Conservation (phyloP, 176 grass and related monocot genomes). For the Cenchrus fungigraminus region DNA sequence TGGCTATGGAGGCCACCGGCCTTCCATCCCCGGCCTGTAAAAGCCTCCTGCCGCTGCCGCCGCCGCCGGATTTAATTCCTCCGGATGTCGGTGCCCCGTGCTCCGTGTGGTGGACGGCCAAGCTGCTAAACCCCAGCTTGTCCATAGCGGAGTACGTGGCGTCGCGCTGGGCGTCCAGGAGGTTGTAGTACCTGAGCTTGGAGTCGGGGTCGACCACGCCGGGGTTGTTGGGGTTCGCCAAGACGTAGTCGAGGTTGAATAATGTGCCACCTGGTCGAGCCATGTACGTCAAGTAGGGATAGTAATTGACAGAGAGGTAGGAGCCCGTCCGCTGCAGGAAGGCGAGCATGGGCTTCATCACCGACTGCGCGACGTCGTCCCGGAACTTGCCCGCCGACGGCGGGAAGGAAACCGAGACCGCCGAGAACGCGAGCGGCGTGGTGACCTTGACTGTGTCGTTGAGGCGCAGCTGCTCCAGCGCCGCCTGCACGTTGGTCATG, state of each 20-base stretch:
- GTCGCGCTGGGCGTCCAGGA: slow-evolving; percentile 71
- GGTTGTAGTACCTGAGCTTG: slow-evolving; percentile 48
- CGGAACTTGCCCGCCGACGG: slow-evolving; percentile 47
- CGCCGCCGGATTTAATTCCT: slow-evolving; percentile 12
- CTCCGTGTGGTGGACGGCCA: background rate
- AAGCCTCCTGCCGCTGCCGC: slow-evolving; percentile 25
- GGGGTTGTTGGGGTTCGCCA: slow-evolving; percentile 31
- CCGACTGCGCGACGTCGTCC: slow-evolving; percentile 41
- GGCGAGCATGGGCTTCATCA: slow-evolving; percentile 64
- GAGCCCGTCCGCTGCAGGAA: slow-evolving; percentile 54
- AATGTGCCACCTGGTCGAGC: background rate
- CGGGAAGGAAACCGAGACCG: slow-evolving; percentile 48
- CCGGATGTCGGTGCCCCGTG: background rate
- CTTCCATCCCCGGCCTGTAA: background rate
- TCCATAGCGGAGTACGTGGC: slow-evolving; percentile 46
- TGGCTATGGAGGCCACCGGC: background rate
- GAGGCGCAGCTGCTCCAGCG: slow-evolving; percentile 40
- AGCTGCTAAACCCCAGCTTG: background rate
- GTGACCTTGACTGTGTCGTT: slow-evolving; percentile 58
- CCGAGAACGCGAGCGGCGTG: slow-evolving; percentile 52
- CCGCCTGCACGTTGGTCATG: slow-evolving; percentile 28
- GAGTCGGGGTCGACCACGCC: slow-evolving; percentile 11
- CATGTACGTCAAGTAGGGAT: slow-evolving; percentile 57
- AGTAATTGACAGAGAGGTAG: slow-evolving; percentile 54
- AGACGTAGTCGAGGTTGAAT: slow-evolving; percentile 49